Conservation (phyloP, 2,329 filamentous ascomycete species). For the Ophiostoma piceae region DNA sequence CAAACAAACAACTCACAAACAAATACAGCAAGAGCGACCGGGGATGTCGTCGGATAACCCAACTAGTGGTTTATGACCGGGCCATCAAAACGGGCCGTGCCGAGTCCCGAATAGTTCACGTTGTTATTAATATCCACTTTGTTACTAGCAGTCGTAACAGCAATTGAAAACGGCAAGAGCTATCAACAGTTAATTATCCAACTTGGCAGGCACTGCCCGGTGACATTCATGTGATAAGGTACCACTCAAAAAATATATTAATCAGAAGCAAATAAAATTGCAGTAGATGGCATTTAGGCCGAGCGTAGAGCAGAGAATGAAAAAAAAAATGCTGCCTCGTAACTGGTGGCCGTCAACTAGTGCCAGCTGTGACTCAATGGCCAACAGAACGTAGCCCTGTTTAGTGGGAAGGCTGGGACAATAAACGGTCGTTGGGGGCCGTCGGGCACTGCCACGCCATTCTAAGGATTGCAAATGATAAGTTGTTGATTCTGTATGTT, state of each 20-base stretch:
- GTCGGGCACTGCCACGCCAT: background rate
- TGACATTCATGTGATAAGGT: too few species aligned
- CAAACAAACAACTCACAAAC: background rate
- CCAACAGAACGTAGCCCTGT: background rate
- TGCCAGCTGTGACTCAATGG: background rate
- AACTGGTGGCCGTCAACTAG: background rate
- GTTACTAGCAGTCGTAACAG: background rate
- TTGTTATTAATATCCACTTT: conserved; percentile 14
- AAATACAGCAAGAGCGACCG: conserved; percentile 6
- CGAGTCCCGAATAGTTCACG: conserved; percentile 25
- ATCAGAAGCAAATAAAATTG: too few species aligned
- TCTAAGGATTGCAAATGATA: too few species aligned
- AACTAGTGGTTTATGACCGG: conserved; percentile 17
- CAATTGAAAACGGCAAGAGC: background rate
- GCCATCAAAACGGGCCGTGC: conserved; percentile 29
- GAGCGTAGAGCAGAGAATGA: too few species aligned
- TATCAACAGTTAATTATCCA: background rate
- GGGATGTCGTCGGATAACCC: conserved; percentile 13
- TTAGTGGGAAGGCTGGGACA: background rate
- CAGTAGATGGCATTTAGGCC: too few species aligned
- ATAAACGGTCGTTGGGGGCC: background rate
- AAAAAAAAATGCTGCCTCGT: background rate
- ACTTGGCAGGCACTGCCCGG: background rate
- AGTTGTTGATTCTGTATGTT: background rate
- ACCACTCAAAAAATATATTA: too few species aligned